Evolutionary conservation across 2,329 filamentous ascomycete species (phyloP), one percentile per base, ranked within the genome.

Genomic region (Epichloe uncinata): DNA sequence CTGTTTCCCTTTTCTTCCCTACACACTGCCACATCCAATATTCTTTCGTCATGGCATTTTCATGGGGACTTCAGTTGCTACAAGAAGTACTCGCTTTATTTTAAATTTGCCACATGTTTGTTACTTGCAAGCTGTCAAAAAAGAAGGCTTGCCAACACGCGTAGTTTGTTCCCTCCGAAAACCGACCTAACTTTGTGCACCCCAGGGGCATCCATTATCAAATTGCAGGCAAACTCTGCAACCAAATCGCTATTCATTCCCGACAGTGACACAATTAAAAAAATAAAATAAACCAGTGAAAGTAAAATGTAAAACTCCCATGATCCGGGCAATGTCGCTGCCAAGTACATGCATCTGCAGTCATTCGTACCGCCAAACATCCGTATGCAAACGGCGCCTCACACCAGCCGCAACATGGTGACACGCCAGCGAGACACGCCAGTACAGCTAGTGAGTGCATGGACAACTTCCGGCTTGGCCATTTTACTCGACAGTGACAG

Each of bases 401-500:
- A 47, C 40, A n/a, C 48, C 40, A 35, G 47, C 54, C 22, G 26
- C 26, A 42, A 44, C 33, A 43, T 43, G 16, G 35, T 42, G 48
- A 45, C 48, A 38, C 47, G 47, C 49, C 47, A 41, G 52, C 52
- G 47, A 48, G 46, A 51, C 43, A 44, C 45, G 42, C 52, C 36
- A 41, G 40, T 36, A 41, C 33, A 22, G n/a, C 16, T n/a, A n/a
- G n/a, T n/a, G n/a, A 16, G 9, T 37, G 47, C 37, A 41, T 20
- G 36, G 22, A 50, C 44, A 47, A 45, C 43, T 3, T 30, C 11
- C 11, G 22, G 8, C 12, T 30, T 11, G 4, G 12, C 35, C 20
- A n/a, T 64, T 65, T 76, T 91, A 98, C 81, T 98, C 93, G 59
- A 98, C 93, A 56, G 93, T 98, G 57, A 98, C 93, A 56, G 89